A percentile compares a stretch with the other conserved stretches of the same genome.
Conservation (phyloP, 2,329 filamentous ascomycete species). For the Neobulgaria alba region DNA sequence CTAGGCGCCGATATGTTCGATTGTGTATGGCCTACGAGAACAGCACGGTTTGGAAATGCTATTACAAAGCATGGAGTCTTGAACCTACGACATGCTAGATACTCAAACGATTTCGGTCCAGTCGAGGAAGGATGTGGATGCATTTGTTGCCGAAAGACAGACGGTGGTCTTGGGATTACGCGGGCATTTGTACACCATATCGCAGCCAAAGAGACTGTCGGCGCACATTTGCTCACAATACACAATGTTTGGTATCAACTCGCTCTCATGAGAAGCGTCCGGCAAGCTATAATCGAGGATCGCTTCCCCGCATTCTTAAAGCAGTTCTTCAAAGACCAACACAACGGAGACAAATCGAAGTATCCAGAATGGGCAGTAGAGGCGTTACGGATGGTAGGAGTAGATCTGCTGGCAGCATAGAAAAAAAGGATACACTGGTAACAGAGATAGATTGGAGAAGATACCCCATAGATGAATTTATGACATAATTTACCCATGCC, state of each 20-base stretch:
- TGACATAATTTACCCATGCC: too few relatives aligned
- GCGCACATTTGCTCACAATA: conserved; percentile 76
- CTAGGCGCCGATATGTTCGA: conserved; percentile 99
- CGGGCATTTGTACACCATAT: conserved; percentile 88
- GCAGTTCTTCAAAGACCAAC: conserved; percentile 68
- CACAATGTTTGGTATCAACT: conserved; percentile 95
- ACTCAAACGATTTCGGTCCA: conserved; percentile 70
- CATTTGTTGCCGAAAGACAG: conserved; percentile 59
- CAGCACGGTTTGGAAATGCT: conserved; percentile 91
- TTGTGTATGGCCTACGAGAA: conserved; percentile 96
- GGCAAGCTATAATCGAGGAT: conserved; percentile 75
- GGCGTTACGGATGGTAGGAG: conserved; percentile 68
- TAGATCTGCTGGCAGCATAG: conserved; percentile 51
- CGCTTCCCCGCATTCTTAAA: conserved; percentile 69
- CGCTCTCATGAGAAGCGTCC: conserved; percentile 66
- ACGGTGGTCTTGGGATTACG: conserved; percentile 73
- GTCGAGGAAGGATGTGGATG: conserved; percentile 80
- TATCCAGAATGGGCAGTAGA: conserved; percentile 81
- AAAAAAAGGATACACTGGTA: not conserved
- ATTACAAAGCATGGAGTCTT: conserved; percentile 74
- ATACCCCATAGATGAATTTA: conserved; percentile 14
- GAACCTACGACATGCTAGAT: conserved; percentile 71
- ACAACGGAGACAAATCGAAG: conserved; percentile 50
- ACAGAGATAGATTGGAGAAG: conserved; percentile 6
- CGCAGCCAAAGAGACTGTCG: conserved; percentile 87